Base-by-base conservation (phyloP, 129 eudicot genomes). In the Sambucus nigra region DNA sequence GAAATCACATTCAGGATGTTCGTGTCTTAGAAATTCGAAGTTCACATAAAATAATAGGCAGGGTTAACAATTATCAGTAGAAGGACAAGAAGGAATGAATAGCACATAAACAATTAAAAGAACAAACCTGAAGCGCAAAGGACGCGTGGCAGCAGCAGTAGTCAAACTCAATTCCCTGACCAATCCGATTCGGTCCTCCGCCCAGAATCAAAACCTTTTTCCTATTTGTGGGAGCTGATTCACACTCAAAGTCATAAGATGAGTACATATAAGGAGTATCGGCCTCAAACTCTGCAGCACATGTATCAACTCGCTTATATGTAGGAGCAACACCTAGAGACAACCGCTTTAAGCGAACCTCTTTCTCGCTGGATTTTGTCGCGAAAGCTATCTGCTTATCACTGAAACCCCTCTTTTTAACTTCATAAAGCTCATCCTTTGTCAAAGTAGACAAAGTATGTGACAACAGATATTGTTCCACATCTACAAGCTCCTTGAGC, bases 91-190 rank as follows among this genome's bases (percentile, higher is more conserved):
- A 0, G n/a, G 63, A 15, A 41, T 2, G 42, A 35, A 35, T 39
- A 16, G 14, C 3, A 40, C n/a, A 16, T 25, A 45, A 58, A 45
- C 53, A 17, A 8, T 16, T 12, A 1, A 28, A 59, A 21, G 21
- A 53, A 61, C 76, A 70, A 79, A 92, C 99, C 96, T 86, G 96
- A 62, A 82, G 94, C 18, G 94, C 96, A 67, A 92, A 86, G 33
- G 99, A 86, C 17, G 99, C 82, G 52, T 92, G 99, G 69, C 99
- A 92, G 66, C 94, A 92, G 60, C 96, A 86, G 56, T 92, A 91
- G 63, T 91, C 95, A 61, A 91, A 91, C 50, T 82, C 99, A 51
- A 86, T 91, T 59, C 84, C 99, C 76, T 91, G 95, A 45, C 94
- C 99, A 47, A 86, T 91, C 20, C 95, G 71, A 55, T 91, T 91